Evolutionary conservation across 2,329 filamentous ascomycete species (phyloP).

Genomic region (Calcarisporium arbuscula): DNA sequence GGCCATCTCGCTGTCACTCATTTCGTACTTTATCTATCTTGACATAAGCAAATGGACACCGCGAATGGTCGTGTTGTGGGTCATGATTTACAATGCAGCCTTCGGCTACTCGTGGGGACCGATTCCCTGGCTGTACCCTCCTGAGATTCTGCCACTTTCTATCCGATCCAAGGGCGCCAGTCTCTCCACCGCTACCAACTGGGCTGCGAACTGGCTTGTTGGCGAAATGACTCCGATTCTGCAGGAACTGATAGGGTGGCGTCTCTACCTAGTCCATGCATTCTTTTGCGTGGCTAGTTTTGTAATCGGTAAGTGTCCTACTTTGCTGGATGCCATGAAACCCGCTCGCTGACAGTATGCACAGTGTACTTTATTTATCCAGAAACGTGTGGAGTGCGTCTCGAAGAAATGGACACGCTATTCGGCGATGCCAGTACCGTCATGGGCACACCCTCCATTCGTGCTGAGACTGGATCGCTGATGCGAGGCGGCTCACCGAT

Average conservation of each 20-base stretch:
- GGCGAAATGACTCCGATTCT: slow-evolving; percentile 91
- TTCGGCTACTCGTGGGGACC: slow-evolving; percentile 96
- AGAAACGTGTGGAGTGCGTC: slow-evolving; percentile 87
- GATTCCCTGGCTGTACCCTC: slow-evolving; percentile 96
- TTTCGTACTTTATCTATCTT: slow-evolving; percentile 93
- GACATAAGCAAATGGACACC: slow-evolving; percentile 74
- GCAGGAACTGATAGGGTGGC: slow-evolving; percentile 88
- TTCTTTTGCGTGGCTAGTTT: slow-evolving; percentile 97
- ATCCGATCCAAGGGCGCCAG: slow-evolving; percentile 96
- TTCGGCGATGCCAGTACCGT: slow-evolving; percentile 90
- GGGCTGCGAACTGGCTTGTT: slow-evolving; percentile 97
- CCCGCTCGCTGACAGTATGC: slow-evolving; percentile 4
- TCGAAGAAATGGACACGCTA: slow-evolving; percentile 93
- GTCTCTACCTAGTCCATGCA: slow-evolving; percentile 88
- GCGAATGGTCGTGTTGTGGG: slow-evolving; percentile 81
- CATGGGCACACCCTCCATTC: slow-evolving; percentile 68
- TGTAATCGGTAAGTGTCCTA: slow-evolving; percentile 75
- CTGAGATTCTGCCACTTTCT: slow-evolving; percentile 94
- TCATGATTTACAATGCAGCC: slow-evolving; percentile 97
- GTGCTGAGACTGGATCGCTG: slow-evolving; percentile 71
- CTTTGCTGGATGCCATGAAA: neutral
- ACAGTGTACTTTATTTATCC: slow-evolving; percentile 96
- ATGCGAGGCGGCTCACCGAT: slow-evolving; percentile 68
- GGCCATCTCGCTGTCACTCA: slow-evolving; percentile 78
- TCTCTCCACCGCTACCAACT: slow-evolving; percentile 92